These are phyloP conservation scores for Xylaria venustula DNA, from an alignment of 495 filamentous ascomycete genomes.

Conservation along the genomic window DNA sequence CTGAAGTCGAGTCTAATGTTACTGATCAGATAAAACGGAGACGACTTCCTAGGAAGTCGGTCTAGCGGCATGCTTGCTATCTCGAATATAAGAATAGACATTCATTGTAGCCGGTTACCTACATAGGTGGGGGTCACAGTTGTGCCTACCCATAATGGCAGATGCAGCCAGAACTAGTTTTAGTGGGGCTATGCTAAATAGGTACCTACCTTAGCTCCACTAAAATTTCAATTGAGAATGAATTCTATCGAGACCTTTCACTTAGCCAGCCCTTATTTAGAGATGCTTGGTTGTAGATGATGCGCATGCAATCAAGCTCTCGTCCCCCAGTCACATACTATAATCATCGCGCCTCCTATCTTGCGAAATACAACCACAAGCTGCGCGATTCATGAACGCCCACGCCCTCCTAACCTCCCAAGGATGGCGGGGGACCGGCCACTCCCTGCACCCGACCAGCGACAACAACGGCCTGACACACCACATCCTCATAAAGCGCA, in stretches of 20 bases:
- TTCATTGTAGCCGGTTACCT: too few relatives aligned
- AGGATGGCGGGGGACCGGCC: conserved; percentile 76
- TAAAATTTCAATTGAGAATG: conserved; percentile 18
- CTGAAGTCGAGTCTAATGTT: too few relatives aligned
- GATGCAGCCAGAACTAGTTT: too few relatives aligned
- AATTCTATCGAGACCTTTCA: background rate
- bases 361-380: background rate
- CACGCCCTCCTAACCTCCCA: conserved; percentile 69
- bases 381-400: conserved; percentile 54
- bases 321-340: background rate
- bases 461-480: conserved; percentile 63
- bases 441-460: conserved; percentile 67
- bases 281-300: background rate
- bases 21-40: too few relatives aligned
- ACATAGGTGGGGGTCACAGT: too few relatives aligned
- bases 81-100: too few relatives aligned
- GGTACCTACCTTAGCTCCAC: too few relatives aligned
- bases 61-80: too few relatives aligned
- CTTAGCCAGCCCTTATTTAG: background rate
- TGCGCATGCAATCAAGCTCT: background rate
- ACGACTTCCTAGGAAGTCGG: too few relatives aligned
- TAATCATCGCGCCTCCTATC: background rate
- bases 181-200: too few relatives aligned
- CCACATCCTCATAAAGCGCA: conserved; percentile 67
- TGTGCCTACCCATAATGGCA: too few relatives aligned